A percentile compares a stretch with the other conserved stretches of the same genome.
phyloP scores from a whole-genome alignment of 306 rosid species.

The Quercus suber region DNA sequence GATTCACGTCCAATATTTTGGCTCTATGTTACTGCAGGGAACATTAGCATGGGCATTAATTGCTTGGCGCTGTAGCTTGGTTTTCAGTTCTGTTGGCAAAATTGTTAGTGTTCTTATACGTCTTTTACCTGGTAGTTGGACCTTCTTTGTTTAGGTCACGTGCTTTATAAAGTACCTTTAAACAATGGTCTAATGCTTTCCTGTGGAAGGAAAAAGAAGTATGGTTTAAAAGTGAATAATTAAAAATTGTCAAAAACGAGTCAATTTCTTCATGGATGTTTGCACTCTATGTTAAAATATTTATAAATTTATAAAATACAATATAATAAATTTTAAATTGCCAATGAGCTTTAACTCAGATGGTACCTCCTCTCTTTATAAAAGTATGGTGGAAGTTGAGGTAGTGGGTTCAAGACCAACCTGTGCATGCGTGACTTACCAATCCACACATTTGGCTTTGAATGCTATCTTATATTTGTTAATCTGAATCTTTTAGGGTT shows the following conservation, averaged over 20 bases:
- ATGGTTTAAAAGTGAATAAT: too few species aligned
- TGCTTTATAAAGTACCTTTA: neutral
- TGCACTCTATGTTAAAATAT: too few species aligned
- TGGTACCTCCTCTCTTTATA: too few species aligned
- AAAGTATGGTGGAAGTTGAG: too few species aligned
- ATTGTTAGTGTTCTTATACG: constrained; percentile 86
- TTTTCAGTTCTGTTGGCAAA: constrained; percentile 84
- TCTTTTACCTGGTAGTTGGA: constrained; percentile 74
- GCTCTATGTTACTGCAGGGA: constrained; percentile 56
- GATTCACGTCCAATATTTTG: constrained; percentile 7
- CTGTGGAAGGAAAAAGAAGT: too few species aligned
- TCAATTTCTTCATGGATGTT: too few species aligned
- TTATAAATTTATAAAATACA: too few species aligned
- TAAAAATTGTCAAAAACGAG: too few species aligned
- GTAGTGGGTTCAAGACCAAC: too few species aligned
- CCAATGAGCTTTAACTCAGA: too few species aligned
- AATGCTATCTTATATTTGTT: neutral
- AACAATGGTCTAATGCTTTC: neutral
- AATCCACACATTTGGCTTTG: neutral
- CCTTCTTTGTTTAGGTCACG: neutral
- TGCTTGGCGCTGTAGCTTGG: constrained; percentile 97
- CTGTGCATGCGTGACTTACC: neutral
- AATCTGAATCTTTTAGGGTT: too few species aligned
- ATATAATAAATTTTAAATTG: neutral
- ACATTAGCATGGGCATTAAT: constrained; percentile 96